Base-by-base conservation (phyloP, 805 yeast species). In the Brettanomyces custersianus region DNA sequence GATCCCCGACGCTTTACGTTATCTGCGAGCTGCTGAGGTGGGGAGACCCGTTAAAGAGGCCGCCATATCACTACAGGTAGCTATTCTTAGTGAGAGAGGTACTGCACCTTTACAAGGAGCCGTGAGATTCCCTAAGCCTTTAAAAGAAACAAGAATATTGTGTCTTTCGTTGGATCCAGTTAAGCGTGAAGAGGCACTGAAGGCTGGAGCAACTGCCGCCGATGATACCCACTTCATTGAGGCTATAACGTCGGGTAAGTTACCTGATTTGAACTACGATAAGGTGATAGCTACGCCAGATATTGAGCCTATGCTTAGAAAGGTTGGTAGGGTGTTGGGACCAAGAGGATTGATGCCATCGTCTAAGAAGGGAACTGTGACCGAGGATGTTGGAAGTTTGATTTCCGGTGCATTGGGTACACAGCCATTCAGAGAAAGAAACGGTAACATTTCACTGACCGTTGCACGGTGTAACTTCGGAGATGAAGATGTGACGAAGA, bases 341-440 rank as follows among this genome's bases (percentile, higher is more conserved):
- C 94, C 95, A 22, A 76, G 69, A 51, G 95, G 94, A 18, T 68
- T 92, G 47, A 80, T 88, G 83, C 97, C 98, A 32, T 70, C 72
- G 30, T 77, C 72, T 11, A 87, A 86, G 62, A 81, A 77, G 52
- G 95, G 95, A 13, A 87, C 96, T 1, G 92, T 90, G 7, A 63
- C 80, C 1, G 71, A 73, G n/a, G 75, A 86, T 48, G 61, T 86
- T 21, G 63, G 62, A 16, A 55, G 57, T 6, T 60, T 80, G 39
- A 67, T 88, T 40, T 51, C 57, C 25, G 60, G 65, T 7, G 74
- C 77, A 34, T 60, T 75, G 30, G 92, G 92, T 21, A 72, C 83
- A 28, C 66, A 76, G 48, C 79, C 85, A 13, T 86, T 83, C 68
- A 83, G 83, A 65, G 94, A 87, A 60, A 72, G 69, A 47, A 74